Base-by-base conservation (phyloP, 495 filamentous ascomycete species). In the Aspergillus asperescens region DNA sequence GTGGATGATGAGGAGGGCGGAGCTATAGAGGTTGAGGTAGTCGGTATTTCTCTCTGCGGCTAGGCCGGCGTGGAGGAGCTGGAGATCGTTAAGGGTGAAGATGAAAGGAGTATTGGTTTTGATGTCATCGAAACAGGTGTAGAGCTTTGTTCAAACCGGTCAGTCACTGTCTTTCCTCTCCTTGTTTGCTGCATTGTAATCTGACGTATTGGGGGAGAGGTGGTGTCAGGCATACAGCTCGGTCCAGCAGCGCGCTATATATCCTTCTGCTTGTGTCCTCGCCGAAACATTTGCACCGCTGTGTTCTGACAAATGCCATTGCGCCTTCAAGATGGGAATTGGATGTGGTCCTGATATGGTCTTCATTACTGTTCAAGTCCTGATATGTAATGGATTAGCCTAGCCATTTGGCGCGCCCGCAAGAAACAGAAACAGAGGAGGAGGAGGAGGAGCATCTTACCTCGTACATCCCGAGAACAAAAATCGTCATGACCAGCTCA, bases 31-130 rank as follows among this genome's bases (percentile, higher is more conserved):
- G 24, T 37, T 50, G n/a, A 46, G 27, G 7, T 19, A 19, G 27
- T 46, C 27, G 15, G 27, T 20, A 3, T 12, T 16, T 20, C 20
- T 32, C 20, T 46, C 27, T 12, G 28, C 15, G 10, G 18, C 16
- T 27, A 50, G 9, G 3, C 34, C 47, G 24, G n/a, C 24, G 37
- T 50, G 23, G 1, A 50, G n/a, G 5, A 19, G 8, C 8, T 50
- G 47, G n/a, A 50, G 47, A 12, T 50, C 47, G 35, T 40, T 20
- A n/a, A 50, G 27, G 7, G 47, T 50, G 35, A 50, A 50, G 15
- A 39, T 38, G 9, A 50, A 50, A 15, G 42, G 42, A 1, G 25
- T 13, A 20, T 32, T 29, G 18, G n/a, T 15, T 20, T 32, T 46
- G n/a, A 32, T 46, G 27, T 49, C 25, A 9, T 39, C 47, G 25